Percentiles rank a stretch among this genome's conserved stretches.
These are phyloP conservation scores for Cokeromyces recurvatus DNA, from an alignment of 371 early-diverging fungal genomes.

Conservation along the genomic window DNA sequence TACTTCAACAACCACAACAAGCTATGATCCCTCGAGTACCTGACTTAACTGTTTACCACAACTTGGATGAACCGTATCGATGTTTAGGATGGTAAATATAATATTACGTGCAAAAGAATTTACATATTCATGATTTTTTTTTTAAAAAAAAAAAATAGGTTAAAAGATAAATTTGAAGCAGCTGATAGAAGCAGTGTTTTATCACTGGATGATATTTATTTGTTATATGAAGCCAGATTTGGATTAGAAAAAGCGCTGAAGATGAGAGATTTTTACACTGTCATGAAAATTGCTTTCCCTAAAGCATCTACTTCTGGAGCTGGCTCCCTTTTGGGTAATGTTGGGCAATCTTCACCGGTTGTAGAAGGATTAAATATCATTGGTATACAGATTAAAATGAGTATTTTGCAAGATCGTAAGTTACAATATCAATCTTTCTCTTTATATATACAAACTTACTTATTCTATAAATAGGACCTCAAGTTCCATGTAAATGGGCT, in stretches of 20 bases:
- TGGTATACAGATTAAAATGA: slow-evolving; percentile 31
- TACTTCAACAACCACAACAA: background rate
- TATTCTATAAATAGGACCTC: too few species aligned
- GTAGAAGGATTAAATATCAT: slow-evolving; percentile 25
- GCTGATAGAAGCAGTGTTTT: slow-evolving; percentile 27
- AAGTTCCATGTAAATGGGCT: slow-evolving; percentile 46
- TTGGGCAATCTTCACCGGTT: slow-evolving; percentile 14
- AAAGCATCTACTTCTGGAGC: slow-evolving; percentile 9
- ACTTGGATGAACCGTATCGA: slow-evolving; percentile 43
- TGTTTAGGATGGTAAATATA: slow-evolving; percentile 41
- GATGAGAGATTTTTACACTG: slow-evolving; percentile 40
- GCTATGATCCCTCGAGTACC: slow-evolving; percentile 20
- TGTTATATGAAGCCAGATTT: slow-evolving; percentile 41
- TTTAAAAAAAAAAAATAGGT: slow-evolving; percentile 20
- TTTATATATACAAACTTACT: too few species aligned
- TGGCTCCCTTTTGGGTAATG: background rate
- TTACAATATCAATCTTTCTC: too few species aligned
- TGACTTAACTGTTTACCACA: slow-evolving; percentile 30
- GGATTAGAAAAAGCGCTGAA: slow-evolving; percentile 40
- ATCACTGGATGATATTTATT: slow-evolving; percentile 43
- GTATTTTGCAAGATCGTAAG: slow-evolving; percentile 33
- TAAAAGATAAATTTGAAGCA: slow-evolving; percentile 48
- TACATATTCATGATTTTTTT: background rate
- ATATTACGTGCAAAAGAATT: background rate
- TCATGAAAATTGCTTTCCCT: slow-evolving; percentile 40